Evolutionary conservation across 768 basidiomycete species (phyloP).

Genomic region (Rhizopogon vulgaris): DNA sequence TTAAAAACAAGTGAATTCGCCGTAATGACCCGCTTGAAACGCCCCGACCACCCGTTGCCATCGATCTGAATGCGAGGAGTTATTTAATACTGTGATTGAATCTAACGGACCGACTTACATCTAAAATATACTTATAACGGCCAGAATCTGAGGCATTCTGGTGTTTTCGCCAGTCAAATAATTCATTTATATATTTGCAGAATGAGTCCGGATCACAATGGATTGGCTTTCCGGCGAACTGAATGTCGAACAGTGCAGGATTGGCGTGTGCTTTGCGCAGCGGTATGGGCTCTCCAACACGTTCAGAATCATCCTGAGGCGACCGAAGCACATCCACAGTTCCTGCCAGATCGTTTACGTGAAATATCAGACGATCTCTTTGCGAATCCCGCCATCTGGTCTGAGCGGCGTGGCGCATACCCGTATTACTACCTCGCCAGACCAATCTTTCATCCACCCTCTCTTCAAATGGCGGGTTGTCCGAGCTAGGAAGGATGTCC

Average conservation of each 20-base stretch:
- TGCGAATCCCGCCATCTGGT: constrained; percentile 48
- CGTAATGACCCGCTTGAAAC: constrained; percentile 60
- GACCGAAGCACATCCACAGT: constrained; percentile 34
- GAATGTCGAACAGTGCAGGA: constrained; percentile 53
- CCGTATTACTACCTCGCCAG: constrained; percentile 76
- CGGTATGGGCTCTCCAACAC: constrained; percentile 29
- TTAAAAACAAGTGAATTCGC: constrained; percentile 54
- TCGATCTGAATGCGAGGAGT: constrained; percentile 36
- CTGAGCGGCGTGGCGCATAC: constrained; percentile 37
- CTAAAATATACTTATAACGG: constrained; percentile 54
- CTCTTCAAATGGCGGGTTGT: constrained; percentile 60
- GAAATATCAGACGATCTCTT: constrained; percentile 40
- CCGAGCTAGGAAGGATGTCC: constrained; percentile 31
- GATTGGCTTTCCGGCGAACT: constrained; percentile 35
- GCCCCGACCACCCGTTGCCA: constrained; percentile 62
- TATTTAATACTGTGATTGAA: neutral
- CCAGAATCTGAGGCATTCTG: constrained; percentile 44
- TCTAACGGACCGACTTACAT: constrained; percentile 30
- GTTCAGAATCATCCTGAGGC: constrained; percentile 16
- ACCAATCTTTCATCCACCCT: constrained; percentile 56
- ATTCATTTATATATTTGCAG: constrained; percentile 37
- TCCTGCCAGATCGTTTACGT: constrained; percentile 35
- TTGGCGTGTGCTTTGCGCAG: constrained; percentile 38
- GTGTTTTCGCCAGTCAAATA: constrained; percentile 44
- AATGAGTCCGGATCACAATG: constrained; percentile 13